These are phyloP conservation scores for Salmacisia buchloeana DNA, from an alignment of 1,284 basidiomycete genomes.

Conservation along the genomic window DNA sequence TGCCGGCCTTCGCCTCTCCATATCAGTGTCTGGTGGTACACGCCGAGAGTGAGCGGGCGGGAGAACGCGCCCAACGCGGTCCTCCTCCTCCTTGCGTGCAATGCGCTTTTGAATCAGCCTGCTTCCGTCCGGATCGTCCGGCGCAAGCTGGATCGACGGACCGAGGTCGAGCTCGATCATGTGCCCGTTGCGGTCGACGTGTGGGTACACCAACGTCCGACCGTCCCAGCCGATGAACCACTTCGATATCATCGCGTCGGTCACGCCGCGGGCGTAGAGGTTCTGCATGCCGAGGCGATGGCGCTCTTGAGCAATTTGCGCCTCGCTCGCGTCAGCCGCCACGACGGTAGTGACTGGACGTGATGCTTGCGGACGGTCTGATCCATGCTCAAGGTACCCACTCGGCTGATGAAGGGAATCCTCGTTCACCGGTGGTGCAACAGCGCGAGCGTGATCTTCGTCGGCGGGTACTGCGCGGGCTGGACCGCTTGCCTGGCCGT, in stretches of 20 bases:
- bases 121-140: conserved; percentile 40
- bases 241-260: conserved; percentile 43
- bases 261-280: conserved; percentile 42
- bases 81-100: conserved; percentile 3
- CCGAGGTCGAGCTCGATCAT: conserved; percentile 32
- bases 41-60: background rate
- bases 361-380: background rate
- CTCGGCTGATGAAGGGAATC: no score
- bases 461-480: no score
- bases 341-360: background rate
- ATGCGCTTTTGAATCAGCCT: conserved; percentile 21
- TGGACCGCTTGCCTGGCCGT: background rate
- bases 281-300: conserved; percentile 42
- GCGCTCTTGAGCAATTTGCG: conserved; percentile 21
- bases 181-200: conserved; percentile 20
- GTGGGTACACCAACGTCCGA: conserved; percentile 36
- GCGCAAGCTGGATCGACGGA: conserved; percentile 26
- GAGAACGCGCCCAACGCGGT: background rate
- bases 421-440: no score
- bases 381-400: background rate
- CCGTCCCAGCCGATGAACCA: conserved; percentile 48
- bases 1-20: no score
- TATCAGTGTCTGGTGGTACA: no score
- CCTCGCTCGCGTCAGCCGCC: background rate
- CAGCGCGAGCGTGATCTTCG: no score